A percentile compares a stretch with the other conserved stretches of the same genome.
Conservation (phyloP, 495 filamentous ascomycete genomes). For the Lasiosphaeria hispida region DNA sequence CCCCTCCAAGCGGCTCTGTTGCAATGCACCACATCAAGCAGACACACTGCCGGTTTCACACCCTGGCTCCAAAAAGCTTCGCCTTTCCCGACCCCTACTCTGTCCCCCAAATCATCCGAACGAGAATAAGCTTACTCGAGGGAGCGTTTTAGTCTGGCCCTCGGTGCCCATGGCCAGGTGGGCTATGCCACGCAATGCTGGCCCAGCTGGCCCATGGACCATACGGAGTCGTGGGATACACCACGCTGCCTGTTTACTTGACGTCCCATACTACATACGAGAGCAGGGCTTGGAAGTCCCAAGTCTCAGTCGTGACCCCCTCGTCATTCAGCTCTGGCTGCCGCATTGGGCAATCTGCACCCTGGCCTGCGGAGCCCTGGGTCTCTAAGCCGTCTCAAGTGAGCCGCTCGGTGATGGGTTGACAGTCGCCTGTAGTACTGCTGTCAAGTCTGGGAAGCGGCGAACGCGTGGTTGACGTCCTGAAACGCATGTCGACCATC, state of each 20-base stretch:
- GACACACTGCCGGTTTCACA: conserved; percentile 29
- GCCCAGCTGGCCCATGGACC: too few relatives aligned
- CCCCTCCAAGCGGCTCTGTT: conserved; percentile 14
- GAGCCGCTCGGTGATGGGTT: conserved; percentile 8
- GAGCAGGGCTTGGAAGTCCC: background rate
- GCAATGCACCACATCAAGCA: conserved; percentile 15
- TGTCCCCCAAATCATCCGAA: conserved; percentile 3
- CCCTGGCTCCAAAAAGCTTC: conserved; percentile 26
- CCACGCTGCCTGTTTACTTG: background rate
- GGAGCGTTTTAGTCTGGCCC: too few relatives aligned
- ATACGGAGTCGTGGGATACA: too few relatives aligned
- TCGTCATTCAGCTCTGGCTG: background rate
- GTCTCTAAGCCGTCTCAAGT: conserved; percentile 14
- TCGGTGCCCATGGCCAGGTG: too few relatives aligned
- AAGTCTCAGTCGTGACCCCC: background rate
- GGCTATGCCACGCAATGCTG: too few relatives aligned
- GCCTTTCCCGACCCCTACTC: background rate
- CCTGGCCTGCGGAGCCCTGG: background rate
- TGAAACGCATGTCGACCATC: conserved; percentile 30
- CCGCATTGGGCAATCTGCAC: background rate
- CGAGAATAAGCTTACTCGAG: background rate
- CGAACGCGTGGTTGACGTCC: conserved; percentile 5
- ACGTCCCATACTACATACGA: too few relatives aligned
- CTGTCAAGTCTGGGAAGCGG: too few relatives aligned
- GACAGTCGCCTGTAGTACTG: background rate